A percentile compares a stretch with the other conserved stretches of the same genome.
These are phyloP conservation scores for Mortierella sp. DNA, from an alignment of 371 early-diverging fungal species.

Conservation along the genomic window DNA sequence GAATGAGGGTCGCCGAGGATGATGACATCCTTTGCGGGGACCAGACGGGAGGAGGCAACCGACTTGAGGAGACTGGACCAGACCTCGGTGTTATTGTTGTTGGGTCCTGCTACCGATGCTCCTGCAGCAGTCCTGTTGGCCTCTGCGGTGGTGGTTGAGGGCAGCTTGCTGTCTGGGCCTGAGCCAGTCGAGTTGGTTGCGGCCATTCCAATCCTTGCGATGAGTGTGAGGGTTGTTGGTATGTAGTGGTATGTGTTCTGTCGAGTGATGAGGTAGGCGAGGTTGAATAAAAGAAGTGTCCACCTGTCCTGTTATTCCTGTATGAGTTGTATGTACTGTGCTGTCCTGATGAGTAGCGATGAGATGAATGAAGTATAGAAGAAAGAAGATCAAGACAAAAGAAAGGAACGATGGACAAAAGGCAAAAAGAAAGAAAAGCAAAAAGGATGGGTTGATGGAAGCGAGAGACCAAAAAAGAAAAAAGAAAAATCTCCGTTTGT, in stretches of 20 bases:
- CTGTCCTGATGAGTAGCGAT: neutral
- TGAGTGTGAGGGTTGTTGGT: neutral
- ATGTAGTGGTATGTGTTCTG: neutral
- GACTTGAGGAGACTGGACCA: conserved; percentile 83
- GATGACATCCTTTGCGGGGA: conserved; percentile 78
- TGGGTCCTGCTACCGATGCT: conserved; percentile 13
- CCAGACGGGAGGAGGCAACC: conserved; percentile 79
- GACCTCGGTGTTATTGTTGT: conserved; percentile 62
- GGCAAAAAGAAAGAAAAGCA: neutral
- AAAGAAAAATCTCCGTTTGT: neutral
- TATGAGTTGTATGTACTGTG: neutral
- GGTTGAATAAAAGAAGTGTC: neutral
- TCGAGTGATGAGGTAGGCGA: neutral
- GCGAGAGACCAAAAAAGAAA: neutral
- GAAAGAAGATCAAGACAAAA: neutral
- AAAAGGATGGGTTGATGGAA: neutral
- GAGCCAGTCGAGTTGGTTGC: conserved; percentile 9
- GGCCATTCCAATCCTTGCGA: neutral
- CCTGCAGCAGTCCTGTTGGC: conserved; percentile 13
- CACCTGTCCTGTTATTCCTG: neutral
- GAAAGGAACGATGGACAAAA: neutral
- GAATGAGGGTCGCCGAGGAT: conserved; percentile 80
- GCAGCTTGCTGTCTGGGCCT: conserved; percentile 2
- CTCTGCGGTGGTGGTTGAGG: neutral
- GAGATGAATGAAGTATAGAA: conserved; percentile 1